Evolutionary conservation across 371 early-diverging fungal genomes (phyloP).

Genomic region (Apophysomyces variabilis): DNA sequence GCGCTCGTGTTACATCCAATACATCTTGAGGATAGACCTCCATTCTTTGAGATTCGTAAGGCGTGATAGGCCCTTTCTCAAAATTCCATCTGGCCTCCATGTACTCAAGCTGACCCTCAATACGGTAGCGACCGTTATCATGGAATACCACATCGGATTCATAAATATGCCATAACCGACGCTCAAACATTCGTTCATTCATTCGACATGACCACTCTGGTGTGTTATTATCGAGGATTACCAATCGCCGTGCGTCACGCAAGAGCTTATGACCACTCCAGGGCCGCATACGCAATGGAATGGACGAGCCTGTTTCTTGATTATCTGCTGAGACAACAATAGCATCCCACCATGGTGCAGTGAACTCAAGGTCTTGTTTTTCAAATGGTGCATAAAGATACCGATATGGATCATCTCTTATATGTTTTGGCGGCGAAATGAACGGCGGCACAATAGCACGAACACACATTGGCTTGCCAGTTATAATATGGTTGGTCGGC

Average conservation of each 20-base stretch:
- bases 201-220: slow-evolving; percentile 32
- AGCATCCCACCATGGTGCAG: slow-evolving; percentile 47
- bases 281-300: slow-evolving; percentile 36
- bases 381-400: slow-evolving; percentile 30
- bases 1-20: background rate
- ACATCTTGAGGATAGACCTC: slow-evolving; percentile 23
- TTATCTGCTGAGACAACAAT: slow-evolving; percentile 27
- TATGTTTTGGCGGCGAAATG: slow-evolving; percentile 1
- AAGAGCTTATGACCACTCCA: slow-evolving; percentile 34
- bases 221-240: slow-evolving; percentile 15
- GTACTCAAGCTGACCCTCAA: slow-evolving; percentile 47
- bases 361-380: slow-evolving; percentile 18
- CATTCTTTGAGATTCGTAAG: slow-evolving; percentile 38
- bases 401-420: slow-evolving; percentile 15
- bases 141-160: slow-evolving; percentile 43
- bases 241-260: slow-evolving; percentile 21
- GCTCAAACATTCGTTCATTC: slow-evolving; percentile 30
- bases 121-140: slow-evolving; percentile 39
- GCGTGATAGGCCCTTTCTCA: slow-evolving; percentile 43
- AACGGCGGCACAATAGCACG: slow-evolving; percentile 30
- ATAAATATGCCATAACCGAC: slow-evolving; percentile 47
- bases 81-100: slow-evolving; percentile 54
- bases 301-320: slow-evolving; percentile 24
- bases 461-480: slow-evolving; percentile 24
- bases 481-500: slow-evolving; percentile 12